A percentile compares a stretch with the other conserved stretches of the same genome.
Conservation (phyloP, 352 stramenopile species). For the Phytophthora citricola region DNA sequence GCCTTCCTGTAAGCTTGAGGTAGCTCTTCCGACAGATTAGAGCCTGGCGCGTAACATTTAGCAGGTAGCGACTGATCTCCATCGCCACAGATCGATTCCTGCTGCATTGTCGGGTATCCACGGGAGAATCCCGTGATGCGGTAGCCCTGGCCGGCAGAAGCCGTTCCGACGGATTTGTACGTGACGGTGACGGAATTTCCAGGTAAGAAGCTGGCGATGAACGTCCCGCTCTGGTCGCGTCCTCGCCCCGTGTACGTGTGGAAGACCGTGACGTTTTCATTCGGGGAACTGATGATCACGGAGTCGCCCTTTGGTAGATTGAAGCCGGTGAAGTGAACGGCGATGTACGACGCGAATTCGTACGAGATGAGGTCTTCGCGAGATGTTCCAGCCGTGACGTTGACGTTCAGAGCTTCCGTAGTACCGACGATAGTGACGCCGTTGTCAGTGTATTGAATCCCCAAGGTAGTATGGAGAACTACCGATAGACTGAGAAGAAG, state of each 20-base stretch:
- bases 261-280: constrained; percentile 24
- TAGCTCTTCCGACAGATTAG: constrained; percentile 27
- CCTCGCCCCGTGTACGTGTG: constrained; percentile 51
- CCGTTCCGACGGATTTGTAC: constrained; percentile 41
- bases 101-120: constrained; percentile 39
- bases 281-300: constrained; percentile 52
- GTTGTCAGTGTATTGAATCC: constrained; percentile 39
- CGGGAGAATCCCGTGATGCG: constrained; percentile 53
- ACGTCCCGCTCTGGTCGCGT: constrained; percentile 40
- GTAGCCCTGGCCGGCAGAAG: constrained; percentile 33
- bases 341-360: constrained; percentile 59
- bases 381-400: constrained; percentile 30
- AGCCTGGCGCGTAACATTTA: constrained; percentile 50
- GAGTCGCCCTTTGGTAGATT: constrained; percentile 58
- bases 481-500: constrained; percentile 24
- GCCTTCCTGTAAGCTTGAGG: constrained; percentile 49
- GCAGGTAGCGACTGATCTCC: constrained; percentile 59
- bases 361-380: constrained; percentile 49
- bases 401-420: constrained; percentile 38
- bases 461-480: constrained; percentile 11
- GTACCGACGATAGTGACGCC: constrained; percentile 48
- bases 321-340: constrained; percentile 60
- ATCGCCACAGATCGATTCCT: constrained; percentile 57
- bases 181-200: constrained; percentile 50
- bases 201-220: constrained; percentile 55